Conservation (phyloP, 345 rosid species). For the Dipteronia sinensis region DNA sequence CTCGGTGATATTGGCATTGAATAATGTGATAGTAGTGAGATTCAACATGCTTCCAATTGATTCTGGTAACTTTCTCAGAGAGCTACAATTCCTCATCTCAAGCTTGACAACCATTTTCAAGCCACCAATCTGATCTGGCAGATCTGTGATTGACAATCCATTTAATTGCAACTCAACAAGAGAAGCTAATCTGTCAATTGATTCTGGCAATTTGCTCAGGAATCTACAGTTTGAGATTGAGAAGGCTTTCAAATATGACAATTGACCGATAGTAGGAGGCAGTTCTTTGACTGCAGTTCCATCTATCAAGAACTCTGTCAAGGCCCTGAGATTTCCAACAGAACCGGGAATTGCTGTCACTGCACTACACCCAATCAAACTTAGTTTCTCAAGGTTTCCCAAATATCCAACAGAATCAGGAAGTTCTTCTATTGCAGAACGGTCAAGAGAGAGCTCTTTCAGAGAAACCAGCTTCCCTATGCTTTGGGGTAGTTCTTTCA, state of each 20-base stretch:
- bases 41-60: slow-evolving; percentile 39
- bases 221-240: slow-evolving; percentile 26
- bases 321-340: slow-evolving; percentile 37
- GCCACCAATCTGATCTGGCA: too few species aligned
- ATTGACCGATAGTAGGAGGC: slow-evolving; percentile 47
- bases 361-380: slow-evolving; percentile 33
- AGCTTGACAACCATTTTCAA: too few species aligned
- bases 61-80: slow-evolving; percentile 37
- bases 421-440: slow-evolving; percentile 38
- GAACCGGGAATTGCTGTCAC: slow-evolving; percentile 40
- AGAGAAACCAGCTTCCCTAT: slow-evolving; percentile 42
- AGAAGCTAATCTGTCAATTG: slow-evolving; percentile 43
- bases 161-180: neutral
- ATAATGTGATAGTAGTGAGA: slow-evolving; percentile 35
- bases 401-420: slow-evolving; percentile 40
- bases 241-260: slow-evolving; percentile 36
- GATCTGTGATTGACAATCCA: too few species aligned
- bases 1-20: slow-evolving; percentile 28
- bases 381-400: slow-evolving; percentile 41
- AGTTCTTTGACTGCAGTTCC: slow-evolving; percentile 34
- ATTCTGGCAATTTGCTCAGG: slow-evolving; percentile 44
- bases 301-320: slow-evolving; percentile 26
- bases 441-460: slow-evolving; percentile 37
- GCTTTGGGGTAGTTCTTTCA: slow-evolving; percentile 37
- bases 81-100: too few species aligned